Base-by-base conservation (phyloP, 2,329 filamentous ascomycete species). In the Tolypocladium tropicale region DNA sequence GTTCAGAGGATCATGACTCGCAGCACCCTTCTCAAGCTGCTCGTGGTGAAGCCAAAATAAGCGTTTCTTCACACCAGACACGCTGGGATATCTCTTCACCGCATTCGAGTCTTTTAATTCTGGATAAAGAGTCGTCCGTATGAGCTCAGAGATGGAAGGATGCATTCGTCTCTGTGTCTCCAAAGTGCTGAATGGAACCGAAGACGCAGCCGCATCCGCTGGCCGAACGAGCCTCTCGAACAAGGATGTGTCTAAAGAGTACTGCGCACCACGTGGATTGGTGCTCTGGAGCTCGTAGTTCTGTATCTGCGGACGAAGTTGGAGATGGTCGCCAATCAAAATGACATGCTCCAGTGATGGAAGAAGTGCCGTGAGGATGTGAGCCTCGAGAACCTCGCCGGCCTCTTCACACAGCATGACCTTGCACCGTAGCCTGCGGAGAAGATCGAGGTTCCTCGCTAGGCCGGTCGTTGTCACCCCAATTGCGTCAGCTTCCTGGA, bases 91-190 rank as follows among this genome's bases (percentile, higher is more conserved):
- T 0, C 62, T 28, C 3, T 21, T 49, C 0, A 77, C 73, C 0
- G 53, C 65, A 0, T 68, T 59, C 9, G 75, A 72, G 61, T 89
- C 84, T 16, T 75, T 54, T 0, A 89, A 69, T 0, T 71, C 60
- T 0, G 78, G 79, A 57, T 89, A 89, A 0, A 86, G 65, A 0
- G 80, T 79, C 0, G 74, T 68, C 1, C 82, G 73, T 10, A 89
- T 72, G 0, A 90, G 74, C 2, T 68, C 65, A 0, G 86, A 77
- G 11, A 90, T 84, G 0, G 73, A 74, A 0, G 85, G 86, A 53
- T 79, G 76, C 84, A 89, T 89, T 12, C 85, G 76, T 14, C 84
- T 72, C 63, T 90, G 85, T 0, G 76, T 78, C 12, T 83, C 71
- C 3, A 89, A 70, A 2, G 66, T 65, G 6, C 66, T 68, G 7